Base-by-base conservation (phyloP, 2,329 filamentous ascomycete genomes). In the Fusarium luffae region DNA sequence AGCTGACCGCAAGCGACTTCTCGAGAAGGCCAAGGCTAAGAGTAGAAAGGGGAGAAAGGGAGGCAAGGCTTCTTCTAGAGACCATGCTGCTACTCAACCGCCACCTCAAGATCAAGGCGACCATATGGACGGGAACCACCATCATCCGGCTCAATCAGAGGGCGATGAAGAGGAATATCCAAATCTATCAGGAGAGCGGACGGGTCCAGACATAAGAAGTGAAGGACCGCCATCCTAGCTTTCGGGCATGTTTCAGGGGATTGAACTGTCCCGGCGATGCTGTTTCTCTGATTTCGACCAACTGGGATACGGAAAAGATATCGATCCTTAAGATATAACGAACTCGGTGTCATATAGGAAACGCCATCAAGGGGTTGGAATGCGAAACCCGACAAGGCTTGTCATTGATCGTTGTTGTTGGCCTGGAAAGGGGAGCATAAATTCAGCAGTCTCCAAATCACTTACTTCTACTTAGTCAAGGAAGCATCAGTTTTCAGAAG, bases 11-110 rank as follows among this genome's bases (percentile, higher is more conserved):
- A 89, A 91, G 66, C 86, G 94, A 50, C 82, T 97, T 32, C 81
- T 97, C 58, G 95, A 98, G 77, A 97, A 98, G 81, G 94, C 94
- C 23, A 97, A 97, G 83, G 93, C 94, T 83, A 97, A 97, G 82
- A 92, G 92, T 54, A 88, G 94, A 32, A 98, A 97, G 82, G 91
- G 90, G 52, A 97, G 93, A 84, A 98, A 97, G 82, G 61, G 54
- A 19, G 86, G 87, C 27, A 97, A 96, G 79, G 60, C 73, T 14
- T 57, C 72, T 9, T 61, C 64, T 14, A 78, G 76, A n/a, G 70
- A 70, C 7, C 73, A 77, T 7, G 71, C 59, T n/a, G 52, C 51
- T 12, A 66, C 69, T 18, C 70, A 75, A n/a, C 68, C 60, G 34
- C 50, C 73, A 11, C 69, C 70, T 16, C 74, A 77, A 41, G 57